phyloP scores from a whole-genome alignment of 768 basidiomycete genomes.

The Ephemerocybe angulata region DNA sequence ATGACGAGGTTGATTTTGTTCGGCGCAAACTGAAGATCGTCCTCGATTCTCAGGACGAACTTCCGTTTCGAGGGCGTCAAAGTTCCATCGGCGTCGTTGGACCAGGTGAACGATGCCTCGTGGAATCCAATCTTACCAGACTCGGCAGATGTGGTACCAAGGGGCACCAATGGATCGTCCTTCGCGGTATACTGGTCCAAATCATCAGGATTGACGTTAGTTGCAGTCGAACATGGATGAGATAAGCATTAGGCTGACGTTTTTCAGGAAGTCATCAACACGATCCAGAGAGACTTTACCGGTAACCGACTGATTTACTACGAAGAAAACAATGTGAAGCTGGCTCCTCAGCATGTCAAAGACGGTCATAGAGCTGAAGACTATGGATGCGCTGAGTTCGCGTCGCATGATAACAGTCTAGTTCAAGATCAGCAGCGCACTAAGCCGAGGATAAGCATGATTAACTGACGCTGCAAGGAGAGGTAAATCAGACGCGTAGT shows the following conservation, averaged over 20 bases:
- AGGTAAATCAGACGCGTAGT: background rate
- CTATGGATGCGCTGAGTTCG: conserved; percentile 36
- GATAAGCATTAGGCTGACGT: conserved; percentile 21
- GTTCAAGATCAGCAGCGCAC: background rate
- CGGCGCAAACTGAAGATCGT: conserved; percentile 49
- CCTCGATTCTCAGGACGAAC: conserved; percentile 50
- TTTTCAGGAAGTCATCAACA: conserved; percentile 36
- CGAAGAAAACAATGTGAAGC: conserved; percentile 36
- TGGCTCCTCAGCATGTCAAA: conserved; percentile 61
- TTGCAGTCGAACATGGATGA: background rate
- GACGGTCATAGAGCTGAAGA: conserved; percentile 56
- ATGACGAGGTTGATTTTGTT: conserved; percentile 52
- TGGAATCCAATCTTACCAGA: conserved; percentile 42
- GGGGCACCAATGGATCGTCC: conserved; percentile 11
- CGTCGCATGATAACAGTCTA: conserved; percentile 38
- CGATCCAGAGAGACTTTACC: conserved; percentile 66
- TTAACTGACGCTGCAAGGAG: conserved; percentile 4
- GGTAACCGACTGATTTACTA: conserved; percentile 26
- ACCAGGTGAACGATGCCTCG: conserved; percentile 56
- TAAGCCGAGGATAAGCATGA: background rate
- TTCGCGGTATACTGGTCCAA: conserved; percentile 33
- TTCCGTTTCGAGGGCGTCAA: conserved; percentile 43
- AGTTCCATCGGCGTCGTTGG: conserved; percentile 27
- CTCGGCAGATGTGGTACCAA: conserved; percentile 11
- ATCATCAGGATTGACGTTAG: conserved; percentile 29